Evolutionary conservation across 2,329 filamentous ascomycete genomes (phyloP), one percentile per base, ranked within the genome.

Genomic region (Diaporthe caulivora): DNA sequence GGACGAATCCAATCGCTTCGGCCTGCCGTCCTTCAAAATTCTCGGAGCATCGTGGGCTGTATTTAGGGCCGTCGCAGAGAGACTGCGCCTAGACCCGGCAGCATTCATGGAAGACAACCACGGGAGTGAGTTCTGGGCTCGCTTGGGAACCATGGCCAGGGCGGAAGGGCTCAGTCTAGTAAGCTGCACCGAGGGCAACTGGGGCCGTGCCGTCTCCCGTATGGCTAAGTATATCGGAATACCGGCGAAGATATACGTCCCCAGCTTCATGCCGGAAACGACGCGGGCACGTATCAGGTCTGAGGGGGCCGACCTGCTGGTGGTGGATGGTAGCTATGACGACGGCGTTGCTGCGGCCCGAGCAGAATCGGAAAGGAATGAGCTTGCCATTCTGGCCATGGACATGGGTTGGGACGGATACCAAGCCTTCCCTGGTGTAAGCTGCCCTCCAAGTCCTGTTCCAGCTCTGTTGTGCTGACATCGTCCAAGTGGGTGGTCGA

Each of bases 11-110:
- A 85, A 83, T 70, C 88, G 93, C 7, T 89, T 94, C 49, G 91
- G 91, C 0, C 85, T 95, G 1, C 92, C 92, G 0, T 88, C 93
- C 0, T 96, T 95, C 86, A 97, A 97, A 81, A 93, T 95, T 57
- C 87, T 95, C 0, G 94, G 94, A 26, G 93, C 94, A 1, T 93
- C 92, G 0, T 96, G 93, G 93, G 93, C 89, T 0, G 87, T 89
- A 3, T 92, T 90, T 77, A 87, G 88, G 9, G 89, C 91, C 18
- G 78, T 94, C 9, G 79, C 83, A 0, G 78, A 82, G 1, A 80
- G 82, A 10, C 80, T 91, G 0, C 80, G 79, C 2, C 80, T 91
- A 26, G 72, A 64, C 17, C 40, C 51, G 2, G 17, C n/a, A 2
- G 53, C 31, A 6, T 69, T 69, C 21, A 31, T 67, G 29, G 44